A percentile compares a stretch with the other conserved stretches of the same genome.
Evolutionary conservation across 1,284 basidiomycete genomes (phyloP).

Genomic region (Anthracocystis walkeri): DNA sequence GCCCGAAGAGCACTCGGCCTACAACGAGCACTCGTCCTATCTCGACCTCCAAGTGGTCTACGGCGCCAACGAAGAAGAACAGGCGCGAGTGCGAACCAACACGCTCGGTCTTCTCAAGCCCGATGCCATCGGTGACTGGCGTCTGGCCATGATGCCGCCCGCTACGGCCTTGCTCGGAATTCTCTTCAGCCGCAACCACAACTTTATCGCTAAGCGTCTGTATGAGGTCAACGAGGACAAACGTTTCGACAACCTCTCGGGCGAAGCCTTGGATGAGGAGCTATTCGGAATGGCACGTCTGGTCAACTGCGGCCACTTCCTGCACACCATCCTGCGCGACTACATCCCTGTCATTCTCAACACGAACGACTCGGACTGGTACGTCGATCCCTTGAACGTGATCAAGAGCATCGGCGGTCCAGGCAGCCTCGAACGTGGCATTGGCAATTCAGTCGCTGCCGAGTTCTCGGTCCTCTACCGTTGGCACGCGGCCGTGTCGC

Average conservation of each 20-base stretch:
- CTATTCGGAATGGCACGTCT: slow-evolving; percentile 52
- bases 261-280: slow-evolving; percentile 56
- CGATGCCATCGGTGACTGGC: slow-evolving; percentile 50
- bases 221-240: slow-evolving; percentile 71
- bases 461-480: slow-evolving; percentile 58
- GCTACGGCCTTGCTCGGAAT: slow-evolving; percentile 78
- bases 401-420: slow-evolving; percentile 48
- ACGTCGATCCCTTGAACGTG: slow-evolving; percentile 52
- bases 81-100: slow-evolving; percentile 25
- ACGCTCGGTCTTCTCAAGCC: slow-evolving; percentile 48
- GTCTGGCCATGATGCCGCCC: slow-evolving; percentile 78
- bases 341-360: slow-evolving; percentile 63
- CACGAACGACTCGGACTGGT: slow-evolving; percentile 56
- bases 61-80: slow-evolving; percentile 41
- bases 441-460: slow-evolving; percentile 54
- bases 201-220: slow-evolving; percentile 80
- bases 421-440: slow-evolving; percentile 50
- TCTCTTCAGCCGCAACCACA: slow-evolving; percentile 77
- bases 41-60: slow-evolving; percentile 82
- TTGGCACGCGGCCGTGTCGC: slow-evolving; percentile 60
- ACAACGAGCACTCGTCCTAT: slow-evolving; percentile 80
- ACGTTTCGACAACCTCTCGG: slow-evolving; percentile 41
- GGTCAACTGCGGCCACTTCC: slow-evolving; percentile 50
- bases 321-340: slow-evolving; percentile 55
- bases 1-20: slow-evolving; percentile 51